Conservation (phyloP, 108 stramenopile species). For the Nitzschia palea region DNA sequence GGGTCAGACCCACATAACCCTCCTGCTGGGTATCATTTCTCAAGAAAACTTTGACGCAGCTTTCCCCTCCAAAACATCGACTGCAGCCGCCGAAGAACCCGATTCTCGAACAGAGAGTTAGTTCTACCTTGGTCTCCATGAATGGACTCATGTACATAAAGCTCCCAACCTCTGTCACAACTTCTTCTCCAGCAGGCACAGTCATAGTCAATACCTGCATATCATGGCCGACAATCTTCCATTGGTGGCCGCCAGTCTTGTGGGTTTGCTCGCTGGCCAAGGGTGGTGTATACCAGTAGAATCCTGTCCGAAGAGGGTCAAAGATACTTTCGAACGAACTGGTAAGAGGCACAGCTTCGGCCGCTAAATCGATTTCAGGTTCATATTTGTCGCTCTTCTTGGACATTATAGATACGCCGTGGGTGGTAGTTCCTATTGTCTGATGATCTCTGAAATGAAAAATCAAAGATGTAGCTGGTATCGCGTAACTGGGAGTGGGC, state of each 20-base stretch:
- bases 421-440: too few relatives aligned
- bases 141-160: constrained; percentile 51
- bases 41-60: constrained; percentile 51
- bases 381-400: constrained; percentile 10
- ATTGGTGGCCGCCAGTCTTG: constrained; percentile 37
- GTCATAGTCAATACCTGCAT: constrained; percentile 49
- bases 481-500: too few relatives aligned
- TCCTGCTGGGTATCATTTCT: constrained; percentile 29
- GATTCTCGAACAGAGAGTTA: constrained; percentile 19
- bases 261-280: constrained; percentile 22
- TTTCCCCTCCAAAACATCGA: constrained; percentile 48
- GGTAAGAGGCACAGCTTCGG: constrained; percentile 37
- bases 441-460: too few relatives aligned
- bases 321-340: not conserved
- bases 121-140: constrained; percentile 47
- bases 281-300: constrained; percentile 48
- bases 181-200: constrained; percentile 28
- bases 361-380: constrained; percentile 31
- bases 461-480: too few relatives aligned
- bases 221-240: constrained; percentile 47
- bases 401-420: not conserved
- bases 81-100: constrained; percentile 30
- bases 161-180: constrained; percentile 42
- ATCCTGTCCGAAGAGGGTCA: constrained; percentile 40
- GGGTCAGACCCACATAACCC: constrained; percentile 58